These are phyloP conservation scores for Quercus tomentella DNA, from an alignment of 331 rosid genomes.

Conservation along the genomic window DNA sequence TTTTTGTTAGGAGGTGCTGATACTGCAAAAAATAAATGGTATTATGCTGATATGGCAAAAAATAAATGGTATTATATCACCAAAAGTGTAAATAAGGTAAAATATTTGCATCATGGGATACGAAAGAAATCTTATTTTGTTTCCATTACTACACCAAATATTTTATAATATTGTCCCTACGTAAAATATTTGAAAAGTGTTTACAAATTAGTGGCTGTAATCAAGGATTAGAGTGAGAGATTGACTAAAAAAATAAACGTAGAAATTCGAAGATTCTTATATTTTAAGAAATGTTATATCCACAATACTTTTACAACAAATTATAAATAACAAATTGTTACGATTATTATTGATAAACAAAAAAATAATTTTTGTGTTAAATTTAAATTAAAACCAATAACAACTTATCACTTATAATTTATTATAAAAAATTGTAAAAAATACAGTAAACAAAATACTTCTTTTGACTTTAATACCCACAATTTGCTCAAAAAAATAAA, in stretches of 20 bases:
- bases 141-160: too few relatives aligned
- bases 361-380: rapidly evolving
- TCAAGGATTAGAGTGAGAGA: background rate
- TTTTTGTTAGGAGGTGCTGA: background rate
- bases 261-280: rapidly evolving
- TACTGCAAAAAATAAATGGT: background rate
- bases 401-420: too few relatives aligned
- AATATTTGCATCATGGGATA: background rate
- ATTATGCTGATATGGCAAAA: background rate
- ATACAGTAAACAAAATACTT: too few relatives aligned
- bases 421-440: too few relatives aligned
- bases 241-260: background rate
- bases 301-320: rapidly evolving
- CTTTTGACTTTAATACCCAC: too few relatives aligned
- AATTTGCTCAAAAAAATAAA: too few relatives aligned
- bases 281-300: too few relatives aligned
- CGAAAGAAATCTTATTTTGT: background rate
- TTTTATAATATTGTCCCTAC: too few relatives aligned
- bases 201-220: background rate
- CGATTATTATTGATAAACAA: rapidly evolving
- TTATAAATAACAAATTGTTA: too few relatives aligned
- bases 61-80: background rate
- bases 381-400: too few relatives aligned
- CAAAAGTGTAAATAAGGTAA: background rate
- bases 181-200: too few relatives aligned